Evolutionary conservation across 352 stramenopile species (phyloP), one percentile per base, ranked within the genome.

Genomic region (Hyaloperonospora brassicae): DNA sequence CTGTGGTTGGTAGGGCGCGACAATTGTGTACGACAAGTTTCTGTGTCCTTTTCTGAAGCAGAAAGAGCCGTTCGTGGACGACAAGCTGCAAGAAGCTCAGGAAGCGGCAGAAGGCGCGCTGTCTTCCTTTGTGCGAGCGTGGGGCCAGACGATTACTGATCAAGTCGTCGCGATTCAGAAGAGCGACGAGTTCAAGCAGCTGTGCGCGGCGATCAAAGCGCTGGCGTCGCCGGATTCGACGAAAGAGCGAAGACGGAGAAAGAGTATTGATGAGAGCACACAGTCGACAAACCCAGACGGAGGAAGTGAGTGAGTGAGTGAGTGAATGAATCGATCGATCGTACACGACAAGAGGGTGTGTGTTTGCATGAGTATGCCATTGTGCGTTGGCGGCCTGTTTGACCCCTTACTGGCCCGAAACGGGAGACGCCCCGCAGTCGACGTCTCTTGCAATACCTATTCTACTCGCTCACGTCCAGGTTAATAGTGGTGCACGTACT

Each of bases 401-500:
- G n/a, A 42, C 52, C 45, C 41, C 34, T 42, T 60, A 34, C 27
- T 8, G 4, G 27, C 27, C 8, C 27, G 27, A 34, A 34, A 34
- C 27, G 27, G 27, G 27, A 34, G 27, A 34, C 27, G 27, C 8
- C 8, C 27, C 27, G 27, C 8, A 44, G 62, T 55, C 48, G 49
- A 49, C 59, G 62, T 30, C 53, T 17, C 22, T 56, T 27, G 54
- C 12, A 44, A 44, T 22, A 25, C n/a, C 39, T 44, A 44, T 22
- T 14, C 22, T 24, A 25, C 54, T 50, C 8, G 47, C 41, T 52
- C 36, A 22, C 52, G 43, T 53, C 57, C 53, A 50, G 6, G 50
- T 70, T 84, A 91, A 58, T 87, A 79, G 66, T 83, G 85, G 68
- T 91, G 79, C 70, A 83, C 72, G 70, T 91, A 91, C 39, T 87